phyloP scores from a whole-genome alignment of 2,329 filamentous ascomycete genomes.

The Beauveria asiatica region DNA sequence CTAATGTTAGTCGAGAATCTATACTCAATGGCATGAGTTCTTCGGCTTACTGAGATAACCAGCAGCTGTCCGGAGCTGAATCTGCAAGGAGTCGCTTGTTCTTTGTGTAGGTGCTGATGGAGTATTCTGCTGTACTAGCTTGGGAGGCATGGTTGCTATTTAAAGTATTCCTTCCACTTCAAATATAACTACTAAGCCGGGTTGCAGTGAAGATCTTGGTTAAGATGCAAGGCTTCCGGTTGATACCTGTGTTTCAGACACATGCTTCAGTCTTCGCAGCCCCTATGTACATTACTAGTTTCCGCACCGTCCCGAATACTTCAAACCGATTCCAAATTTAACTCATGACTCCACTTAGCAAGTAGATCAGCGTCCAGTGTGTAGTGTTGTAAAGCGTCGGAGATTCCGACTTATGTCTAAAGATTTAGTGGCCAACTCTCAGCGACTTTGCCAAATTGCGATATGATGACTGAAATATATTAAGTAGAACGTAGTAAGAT shows the following conservation, averaged over 20 bases:
- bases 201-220: not conserved
- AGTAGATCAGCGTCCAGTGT: not conserved
- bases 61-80: not conserved
- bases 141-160: not conserved
- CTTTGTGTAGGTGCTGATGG: not conserved
- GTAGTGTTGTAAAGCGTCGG: not conserved
- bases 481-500: not conserved
- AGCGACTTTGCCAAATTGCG: not conserved
- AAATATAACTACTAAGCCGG: not conserved
- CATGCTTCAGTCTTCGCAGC: not conserved
- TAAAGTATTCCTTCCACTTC: not conserved
- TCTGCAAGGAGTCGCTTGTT: not conserved
- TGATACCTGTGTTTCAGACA: constrained; percentile 3
- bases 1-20: not conserved
- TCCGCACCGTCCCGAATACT: not conserved
- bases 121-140: not conserved
- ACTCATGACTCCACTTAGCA: not conserved
- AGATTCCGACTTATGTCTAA: not conserved
- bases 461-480: not conserved
- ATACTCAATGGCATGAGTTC: not conserved
- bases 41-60: not conserved
- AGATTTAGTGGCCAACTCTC: not conserved
- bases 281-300: not conserved
- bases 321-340: constrained; percentile 3
- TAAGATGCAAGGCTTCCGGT: not conserved